Percentiles rank a stretch among this genome's conserved stretches.
Conservation (phyloP, 306 rosid species). For the Cucurbita argyrosperma region DNA sequence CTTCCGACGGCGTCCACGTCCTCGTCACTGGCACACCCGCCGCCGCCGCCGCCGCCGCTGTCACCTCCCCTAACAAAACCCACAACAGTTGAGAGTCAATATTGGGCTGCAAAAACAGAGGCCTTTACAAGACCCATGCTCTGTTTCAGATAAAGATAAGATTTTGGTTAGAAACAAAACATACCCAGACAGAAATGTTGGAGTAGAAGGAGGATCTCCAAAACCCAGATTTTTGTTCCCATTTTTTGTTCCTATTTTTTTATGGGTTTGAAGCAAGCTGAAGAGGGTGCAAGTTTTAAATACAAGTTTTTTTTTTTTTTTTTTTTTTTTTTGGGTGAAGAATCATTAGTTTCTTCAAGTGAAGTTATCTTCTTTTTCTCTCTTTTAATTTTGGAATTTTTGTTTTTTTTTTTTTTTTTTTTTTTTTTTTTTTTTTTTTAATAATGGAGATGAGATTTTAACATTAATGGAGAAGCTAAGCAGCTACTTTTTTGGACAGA, state of each 20-base stretch:
- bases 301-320: not conserved
- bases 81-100: not conserved
- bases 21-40: slow-evolving; percentile 35
- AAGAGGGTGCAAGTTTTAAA: slow-evolving; percentile 5
- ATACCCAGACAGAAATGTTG: slow-evolving; percentile 40
- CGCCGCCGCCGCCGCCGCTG: slow-evolving; percentile 17
- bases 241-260: not conserved
- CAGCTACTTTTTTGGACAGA: slow-evolving; percentile 25
- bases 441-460: slow-evolving; percentile 14
- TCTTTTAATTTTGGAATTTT: not conserved
- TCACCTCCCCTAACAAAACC: not conserved
- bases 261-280: not conserved
- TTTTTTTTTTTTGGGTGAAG: slow-evolving; percentile 5
- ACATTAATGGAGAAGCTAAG: slow-evolving; percentile 27
- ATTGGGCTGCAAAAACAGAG: not conserved
- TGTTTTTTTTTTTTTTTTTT: too few species aligned
- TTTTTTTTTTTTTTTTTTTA: not conserved
- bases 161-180: not conserved
- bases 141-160: not conserved
- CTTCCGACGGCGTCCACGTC: slow-evolving; percentile 75
- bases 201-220: slow-evolving; percentile 22
- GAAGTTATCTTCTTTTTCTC: slow-evolving; percentile 18
- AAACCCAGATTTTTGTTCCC: slow-evolving; percentile 31
- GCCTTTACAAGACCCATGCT: not conserved
- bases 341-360: slow-evolving; percentile 59